Percentiles rank a stretch among this genome's conserved stretches.
phyloP scores from a whole-genome alignment of 2,329 filamentous ascomycete species.

The Sporothrix inflata region DNA sequence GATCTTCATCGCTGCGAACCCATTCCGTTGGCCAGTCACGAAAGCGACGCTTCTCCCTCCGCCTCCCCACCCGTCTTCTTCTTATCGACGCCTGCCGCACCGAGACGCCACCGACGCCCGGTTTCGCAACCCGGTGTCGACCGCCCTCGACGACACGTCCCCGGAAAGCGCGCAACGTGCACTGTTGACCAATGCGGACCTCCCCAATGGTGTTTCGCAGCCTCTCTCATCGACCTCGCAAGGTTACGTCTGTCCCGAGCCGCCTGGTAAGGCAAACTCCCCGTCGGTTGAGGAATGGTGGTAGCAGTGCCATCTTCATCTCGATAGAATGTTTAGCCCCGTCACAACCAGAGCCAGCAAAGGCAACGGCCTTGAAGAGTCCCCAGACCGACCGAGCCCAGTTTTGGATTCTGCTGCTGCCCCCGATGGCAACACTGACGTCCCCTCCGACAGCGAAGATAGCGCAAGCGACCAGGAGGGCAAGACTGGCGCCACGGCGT shows the following conservation, averaged over 20 bases:
- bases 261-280: conserved; percentile 14
- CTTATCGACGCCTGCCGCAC: not conserved
- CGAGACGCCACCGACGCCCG: not conserved
- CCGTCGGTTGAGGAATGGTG: not conserved
- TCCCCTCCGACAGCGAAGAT: conserved; percentile 10
- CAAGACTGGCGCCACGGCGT: not conserved
- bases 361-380: not conserved
- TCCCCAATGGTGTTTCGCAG: not conserved
- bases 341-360: conserved; percentile 9
- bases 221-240: not conserved
- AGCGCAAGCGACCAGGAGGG: conserved; percentile 6
- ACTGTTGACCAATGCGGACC: not conserved
- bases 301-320: conserved; percentile 12
- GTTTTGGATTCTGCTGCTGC: not conserved
- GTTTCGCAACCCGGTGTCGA: not conserved
- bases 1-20: not conserved
- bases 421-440: conserved; percentile 4
- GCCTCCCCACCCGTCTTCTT: not conserved
- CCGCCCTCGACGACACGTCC: not conserved
- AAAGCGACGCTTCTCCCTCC: not conserved
- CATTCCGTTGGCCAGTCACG: not conserved
- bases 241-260: not conserved
- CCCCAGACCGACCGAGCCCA: not conserved
- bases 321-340: conserved; percentile 10
- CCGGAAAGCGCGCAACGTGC: not conserved